Evolutionary conservation across 495 filamentous ascomycete species (phyloP).

Genomic region (Annulohypoxylon bovei): DNA sequence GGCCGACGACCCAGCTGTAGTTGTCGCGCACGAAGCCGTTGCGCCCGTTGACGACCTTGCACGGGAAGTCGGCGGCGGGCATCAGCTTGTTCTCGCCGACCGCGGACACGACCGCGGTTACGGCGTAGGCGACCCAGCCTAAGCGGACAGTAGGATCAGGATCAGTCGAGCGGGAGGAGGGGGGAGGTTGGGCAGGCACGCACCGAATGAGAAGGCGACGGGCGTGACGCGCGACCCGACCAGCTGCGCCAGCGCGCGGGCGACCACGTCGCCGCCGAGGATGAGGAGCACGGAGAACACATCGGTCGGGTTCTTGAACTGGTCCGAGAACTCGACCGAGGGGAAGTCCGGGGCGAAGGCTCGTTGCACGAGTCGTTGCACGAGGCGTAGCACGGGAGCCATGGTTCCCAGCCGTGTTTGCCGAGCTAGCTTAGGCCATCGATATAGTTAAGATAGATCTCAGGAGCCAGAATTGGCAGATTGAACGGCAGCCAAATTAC

Average conservation of each 20-base stretch:
- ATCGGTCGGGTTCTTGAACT: conserved; percentile 45
- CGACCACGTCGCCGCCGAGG: conserved; percentile 62
- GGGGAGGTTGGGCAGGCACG: conserved; percentile 15
- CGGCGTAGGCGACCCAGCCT: conserved; percentile 60
- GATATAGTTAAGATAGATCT: not conserved
- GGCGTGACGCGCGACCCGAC: conserved; percentile 53
- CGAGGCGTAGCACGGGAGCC: not conserved
- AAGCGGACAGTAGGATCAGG: not conserved
- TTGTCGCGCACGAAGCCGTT: conserved; percentile 57
- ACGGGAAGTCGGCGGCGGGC: conserved; percentile 48
- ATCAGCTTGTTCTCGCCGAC: conserved; percentile 60
- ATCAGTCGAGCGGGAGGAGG: not conserved
- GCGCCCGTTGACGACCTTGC: conserved; percentile 56
- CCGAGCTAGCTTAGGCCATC: not conserved
- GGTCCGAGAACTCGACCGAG: conserved; percentile 41
- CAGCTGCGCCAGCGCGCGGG: conserved; percentile 58
- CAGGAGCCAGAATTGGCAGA: no score
- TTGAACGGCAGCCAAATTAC: not conserved
- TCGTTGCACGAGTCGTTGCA: not conserved
- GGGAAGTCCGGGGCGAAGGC: conserved; percentile 6
- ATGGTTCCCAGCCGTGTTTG: not conserved
- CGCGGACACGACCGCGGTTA: conserved; percentile 51
- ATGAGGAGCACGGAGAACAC: conserved; percentile 59
- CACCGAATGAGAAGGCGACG: conserved; percentile 65
- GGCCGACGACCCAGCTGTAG: conserved; percentile 59